A percentile compares a stretch with the other conserved stretches of the same genome.
Evolutionary conservation across 257 asterid species (phyloP).

Genomic region (Solanum pimpinellifolium): DNA sequence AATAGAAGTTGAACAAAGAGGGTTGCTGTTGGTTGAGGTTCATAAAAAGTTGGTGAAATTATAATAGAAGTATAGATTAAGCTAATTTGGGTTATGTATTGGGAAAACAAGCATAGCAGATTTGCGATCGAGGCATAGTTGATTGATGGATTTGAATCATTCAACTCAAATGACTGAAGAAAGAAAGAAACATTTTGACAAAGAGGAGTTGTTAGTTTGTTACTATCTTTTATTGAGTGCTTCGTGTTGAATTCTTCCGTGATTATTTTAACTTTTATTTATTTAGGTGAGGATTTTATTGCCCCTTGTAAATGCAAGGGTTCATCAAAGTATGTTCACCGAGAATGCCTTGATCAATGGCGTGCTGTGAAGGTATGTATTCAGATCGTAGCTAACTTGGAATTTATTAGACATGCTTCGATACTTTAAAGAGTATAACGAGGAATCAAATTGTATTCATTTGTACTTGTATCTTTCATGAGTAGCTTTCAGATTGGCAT

Average conservation of each 20-base stretch:
- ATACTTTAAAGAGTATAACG: background rate
- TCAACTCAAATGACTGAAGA: background rate
- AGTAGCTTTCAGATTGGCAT: background rate
- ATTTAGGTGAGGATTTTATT: slow-evolving; percentile 75
- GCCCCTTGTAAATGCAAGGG: slow-evolving; percentile 98
- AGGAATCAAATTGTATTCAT: background rate
- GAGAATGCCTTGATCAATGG: slow-evolving; percentile 94
- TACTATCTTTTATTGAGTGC: background rate
- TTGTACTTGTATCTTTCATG: background rate
- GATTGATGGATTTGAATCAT: background rate
- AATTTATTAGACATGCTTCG: background rate
- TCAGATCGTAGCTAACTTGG: background rate
- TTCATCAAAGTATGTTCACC: slow-evolving; percentile 76
- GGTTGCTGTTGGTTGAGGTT: background rate
- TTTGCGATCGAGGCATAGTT: background rate
- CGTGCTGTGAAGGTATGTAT: slow-evolving; percentile 71
- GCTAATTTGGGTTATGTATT: background rate
- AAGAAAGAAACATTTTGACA: background rate
- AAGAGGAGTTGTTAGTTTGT: background rate
- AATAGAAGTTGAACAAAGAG: background rate
- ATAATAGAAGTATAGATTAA: background rate
- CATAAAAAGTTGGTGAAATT: background rate
- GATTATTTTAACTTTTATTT: background rate
- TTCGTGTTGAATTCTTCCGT: background rate
- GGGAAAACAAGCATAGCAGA: background rate